Base-by-base conservation (phyloP, 2,329 filamentous ascomycete genomes). In the Botrytis sinoallii region DNA sequence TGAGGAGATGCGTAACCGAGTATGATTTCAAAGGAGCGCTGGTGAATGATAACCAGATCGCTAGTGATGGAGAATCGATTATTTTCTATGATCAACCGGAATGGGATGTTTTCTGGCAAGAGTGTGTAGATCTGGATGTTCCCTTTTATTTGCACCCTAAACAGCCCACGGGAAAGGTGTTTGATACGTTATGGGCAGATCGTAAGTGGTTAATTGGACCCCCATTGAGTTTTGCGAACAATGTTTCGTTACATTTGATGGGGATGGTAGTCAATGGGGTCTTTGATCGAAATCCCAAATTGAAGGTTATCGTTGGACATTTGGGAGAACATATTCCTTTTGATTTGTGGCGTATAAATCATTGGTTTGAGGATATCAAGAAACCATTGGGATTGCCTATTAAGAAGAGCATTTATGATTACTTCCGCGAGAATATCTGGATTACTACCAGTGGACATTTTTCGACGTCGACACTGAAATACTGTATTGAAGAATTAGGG, bases 81-180 rank as follows among this genome's bases (percentile, higher is more conserved):
- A 83, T 91, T 79, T 91, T 91, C 82, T 92, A 91, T 81, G 90
- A 92, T 78, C 83, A 85, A 14, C 84, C 86, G 0, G 85, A 87
- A 74, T 92, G 86, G 84, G 88, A 90, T 76, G 80, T 85, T 35
- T 91, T 92, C 84, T 91, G 89, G 89, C 78, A 84, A 20, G 86
- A 85, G 0, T 84, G 86, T 14, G 84, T 84, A 1, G 87, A 90
- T 61, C 85, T 92, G 0, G 87, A 91, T 73, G 89, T 91, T 0
- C 89, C 89, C 0, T 84, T 92, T 67, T 92, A 91, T 77, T 83
- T 92, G 1, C 90, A 92, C 79, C 90, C 81, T 80, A 55, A 86
- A 66, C 86, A 86, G 76, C 88, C 89, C 1, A 87, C 86, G 0
- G 88, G 88, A 10, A 84, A 83, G 29, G 84, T 89, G 72, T 83